Evolutionary conservation across 495 filamentous ascomycete species (phyloP).

Genomic region (Aspergillus wentii): DNA sequence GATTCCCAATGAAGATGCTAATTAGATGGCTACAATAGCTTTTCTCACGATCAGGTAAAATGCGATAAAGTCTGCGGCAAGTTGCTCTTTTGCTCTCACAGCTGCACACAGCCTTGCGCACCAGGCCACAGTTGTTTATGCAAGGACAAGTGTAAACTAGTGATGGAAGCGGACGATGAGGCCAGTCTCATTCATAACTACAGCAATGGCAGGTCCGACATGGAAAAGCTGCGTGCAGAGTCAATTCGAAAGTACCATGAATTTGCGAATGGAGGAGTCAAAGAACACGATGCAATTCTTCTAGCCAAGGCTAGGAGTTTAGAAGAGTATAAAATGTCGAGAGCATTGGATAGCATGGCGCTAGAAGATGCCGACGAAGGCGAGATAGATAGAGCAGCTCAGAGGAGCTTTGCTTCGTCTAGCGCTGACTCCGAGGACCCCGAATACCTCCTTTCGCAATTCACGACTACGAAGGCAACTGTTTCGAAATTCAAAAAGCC

Average conservation of each 20-base stretch:
- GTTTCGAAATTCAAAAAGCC: too few species aligned
- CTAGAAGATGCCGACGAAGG: too few species aligned
- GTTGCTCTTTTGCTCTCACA: constrained; percentile 27
- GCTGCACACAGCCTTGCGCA: constrained; percentile 16
- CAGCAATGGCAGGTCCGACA: not conserved
- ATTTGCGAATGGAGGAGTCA: constrained; percentile 19
- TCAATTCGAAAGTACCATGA: constrained; percentile 12
- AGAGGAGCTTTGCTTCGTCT: too few species aligned
- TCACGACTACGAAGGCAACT: too few species aligned
- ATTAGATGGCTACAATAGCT: constrained; percentile 12
- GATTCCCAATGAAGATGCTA: not conserved
- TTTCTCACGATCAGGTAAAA: constrained; percentile 20
- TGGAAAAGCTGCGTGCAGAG: not conserved
- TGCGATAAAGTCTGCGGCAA: constrained; percentile 25
- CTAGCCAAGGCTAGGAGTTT: constrained; percentile 6
- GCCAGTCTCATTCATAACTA: not conserved
- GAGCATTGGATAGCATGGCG: too few species aligned
- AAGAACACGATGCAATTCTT: constrained; percentile 18
- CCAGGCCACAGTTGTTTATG: constrained; percentile 10
- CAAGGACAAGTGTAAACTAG: constrained; percentile 8
- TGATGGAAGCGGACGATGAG: not conserved
- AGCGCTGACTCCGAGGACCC: too few species aligned
- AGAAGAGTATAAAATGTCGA: too few species aligned
- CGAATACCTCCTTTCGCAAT: too few species aligned
- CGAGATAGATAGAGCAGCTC: too few species aligned